These are phyloP conservation scores for Paecilomyces formosus DNA, from an alignment of 2,329 filamentous ascomycete genomes.

Conservation along the genomic window DNA sequence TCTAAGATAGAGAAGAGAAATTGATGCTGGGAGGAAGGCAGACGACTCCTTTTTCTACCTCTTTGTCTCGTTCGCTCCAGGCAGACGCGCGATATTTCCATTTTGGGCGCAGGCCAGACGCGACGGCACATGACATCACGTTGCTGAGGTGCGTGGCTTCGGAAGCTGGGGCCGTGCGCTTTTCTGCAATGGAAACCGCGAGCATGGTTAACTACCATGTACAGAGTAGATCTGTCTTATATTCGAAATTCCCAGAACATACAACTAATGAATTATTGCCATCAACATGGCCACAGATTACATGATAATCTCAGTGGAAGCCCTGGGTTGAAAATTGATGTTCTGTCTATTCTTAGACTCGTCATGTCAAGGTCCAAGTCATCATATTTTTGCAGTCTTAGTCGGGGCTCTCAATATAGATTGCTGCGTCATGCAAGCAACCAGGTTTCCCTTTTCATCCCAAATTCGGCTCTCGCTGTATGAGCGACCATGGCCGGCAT, in stretches of 20 bases:
- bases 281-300: too few relatives aligned
- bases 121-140: slow-evolving; percentile 35
- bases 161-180: background rate
- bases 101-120: slow-evolving; percentile 22
- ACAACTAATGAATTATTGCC: background rate
- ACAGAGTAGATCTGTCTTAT: background rate
- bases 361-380: too few relatives aligned
- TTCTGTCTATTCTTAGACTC: too few relatives aligned
- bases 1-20: background rate
- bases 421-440: slow-evolving; percentile 45
- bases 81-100: slow-evolving; percentile 37
- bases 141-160: slow-evolving; percentile 8
- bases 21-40: background rate
- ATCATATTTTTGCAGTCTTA: background rate
- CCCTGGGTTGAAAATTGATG: too few relatives aligned
- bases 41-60: background rate
- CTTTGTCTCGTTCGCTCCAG: slow-evolving; percentile 13
- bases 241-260: background rate
- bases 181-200: background rate
- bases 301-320: too few relatives aligned
- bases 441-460: slow-evolving; percentile 36
- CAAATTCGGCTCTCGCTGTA: slow-evolving; percentile 40
- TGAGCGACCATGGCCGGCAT: slow-evolving; percentile 35
- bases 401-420: slow-evolving; percentile 9
- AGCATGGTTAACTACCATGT: too few relatives aligned